These are phyloP conservation scores for Coemansia sp. DNA, from an alignment of 192 early-diverging fungal species.

Conservation along the genomic window DNA sequence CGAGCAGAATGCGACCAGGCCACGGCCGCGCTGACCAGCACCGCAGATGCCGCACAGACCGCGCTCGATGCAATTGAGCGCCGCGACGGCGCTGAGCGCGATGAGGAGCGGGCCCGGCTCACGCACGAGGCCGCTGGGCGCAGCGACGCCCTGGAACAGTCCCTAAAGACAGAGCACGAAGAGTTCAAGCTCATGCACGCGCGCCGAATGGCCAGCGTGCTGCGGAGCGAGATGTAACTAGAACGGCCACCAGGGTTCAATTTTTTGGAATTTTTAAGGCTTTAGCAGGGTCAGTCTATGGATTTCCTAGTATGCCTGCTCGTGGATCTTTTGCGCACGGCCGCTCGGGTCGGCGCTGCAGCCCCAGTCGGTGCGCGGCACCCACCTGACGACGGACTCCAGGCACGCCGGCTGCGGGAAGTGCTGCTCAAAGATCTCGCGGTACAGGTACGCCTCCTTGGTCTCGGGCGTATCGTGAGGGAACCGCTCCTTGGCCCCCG, in stretches of 20 bases:
- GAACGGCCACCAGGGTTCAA: neutral
- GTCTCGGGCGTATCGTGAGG: constrained; percentile 87
- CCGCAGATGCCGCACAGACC: neutral
- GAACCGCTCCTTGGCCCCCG: constrained; percentile 61
- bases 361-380: constrained; percentile 96
- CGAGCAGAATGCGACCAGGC: neutral
- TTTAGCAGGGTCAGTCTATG: neutral
- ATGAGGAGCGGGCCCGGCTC: neutral
- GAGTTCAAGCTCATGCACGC: constrained; percentile 27
- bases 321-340: constrained; percentile 91
- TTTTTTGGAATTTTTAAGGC: too few species aligned
- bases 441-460: constrained; percentile 96
- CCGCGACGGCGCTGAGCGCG: neutral
- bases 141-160: constrained; percentile 10
- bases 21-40: neutral
- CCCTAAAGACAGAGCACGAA: constrained; percentile 13
- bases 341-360: constrained; percentile 97
- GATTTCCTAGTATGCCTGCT: constrained; percentile 34
- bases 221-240: constrained; percentile 1
- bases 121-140: constrained; percentile 4
- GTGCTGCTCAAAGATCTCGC: constrained; percentile 86
- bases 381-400: constrained; percentile 89
- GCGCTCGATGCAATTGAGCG: neutral
- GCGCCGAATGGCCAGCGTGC: constrained; percentile 7
- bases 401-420: constrained; percentile 90